phyloP scores from a whole-genome alignment of 1,139 yeast species.

The Hyphopichia wangnamkhiaoensis region DNA sequence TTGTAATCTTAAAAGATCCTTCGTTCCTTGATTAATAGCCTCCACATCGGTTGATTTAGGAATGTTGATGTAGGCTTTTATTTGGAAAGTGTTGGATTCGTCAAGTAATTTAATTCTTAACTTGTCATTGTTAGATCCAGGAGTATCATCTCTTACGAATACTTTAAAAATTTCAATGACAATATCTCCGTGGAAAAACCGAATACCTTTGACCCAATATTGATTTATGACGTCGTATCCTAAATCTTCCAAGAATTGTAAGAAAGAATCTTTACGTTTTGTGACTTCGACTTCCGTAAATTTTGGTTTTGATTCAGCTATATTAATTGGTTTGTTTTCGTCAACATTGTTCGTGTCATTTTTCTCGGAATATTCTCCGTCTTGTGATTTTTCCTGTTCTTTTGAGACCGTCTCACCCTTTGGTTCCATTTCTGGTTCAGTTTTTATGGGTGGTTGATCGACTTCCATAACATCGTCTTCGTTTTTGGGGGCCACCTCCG shows the following conservation, averaged over 20 bases:
- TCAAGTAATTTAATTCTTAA: conserved; percentile 51
- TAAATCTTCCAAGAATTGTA: conserved; percentile 57
- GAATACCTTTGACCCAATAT: conserved; percentile 65
- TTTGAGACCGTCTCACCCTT: conserved; percentile 5
- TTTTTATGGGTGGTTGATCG: conserved; percentile 5
- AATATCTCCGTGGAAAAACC: conserved; percentile 65
- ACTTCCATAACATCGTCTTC: conserved; percentile 10
- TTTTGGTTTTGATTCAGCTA: conserved; percentile 2
- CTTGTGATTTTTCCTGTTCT: conserved; percentile 4
- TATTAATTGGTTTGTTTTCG: not conserved
- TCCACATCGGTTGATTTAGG: conserved; percentile 77
- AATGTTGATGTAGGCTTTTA: conserved; percentile 70
- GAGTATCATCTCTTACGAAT: conserved; percentile 40
- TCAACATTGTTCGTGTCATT: conserved; percentile 1
- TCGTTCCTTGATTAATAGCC: conserved; percentile 63
- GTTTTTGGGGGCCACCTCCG: not conserved
- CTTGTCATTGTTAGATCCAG: conserved; percentile 14
- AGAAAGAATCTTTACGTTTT: conserved; percentile 36
- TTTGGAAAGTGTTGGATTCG: conserved; percentile 55
- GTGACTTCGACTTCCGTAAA: conserved; percentile 5
- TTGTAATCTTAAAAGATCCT: conserved; percentile 61
- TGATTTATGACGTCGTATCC: conserved; percentile 72
- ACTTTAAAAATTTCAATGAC: conserved; percentile 61
- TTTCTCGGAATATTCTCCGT: too few species aligned
- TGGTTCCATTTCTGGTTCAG: conserved; percentile 7